Percentiles rank a stretch among this genome's conserved stretches.
Conservation (phyloP, 768 basidiomycete genomes). For the Dendrothele bispora region DNA sequence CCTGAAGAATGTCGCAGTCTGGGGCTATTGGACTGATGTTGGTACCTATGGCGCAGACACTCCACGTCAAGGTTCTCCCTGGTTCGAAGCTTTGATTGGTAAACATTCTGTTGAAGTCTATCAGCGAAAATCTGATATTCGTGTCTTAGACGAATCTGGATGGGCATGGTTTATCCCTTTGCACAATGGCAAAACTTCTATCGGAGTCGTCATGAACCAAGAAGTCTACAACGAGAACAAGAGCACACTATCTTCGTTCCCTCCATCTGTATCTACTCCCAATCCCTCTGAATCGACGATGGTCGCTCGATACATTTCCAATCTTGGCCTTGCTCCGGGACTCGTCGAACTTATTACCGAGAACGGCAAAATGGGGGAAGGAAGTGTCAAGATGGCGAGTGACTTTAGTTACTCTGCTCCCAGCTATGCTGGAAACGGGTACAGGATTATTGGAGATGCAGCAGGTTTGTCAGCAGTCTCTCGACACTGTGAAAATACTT, state of each 20-base stretch:
- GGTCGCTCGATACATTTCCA: conserved; percentile 23
- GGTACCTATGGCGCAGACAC: conserved; percentile 52
- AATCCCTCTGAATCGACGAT: conserved; percentile 16
- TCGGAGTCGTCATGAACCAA: conserved; percentile 65
- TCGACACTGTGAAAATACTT: background rate
- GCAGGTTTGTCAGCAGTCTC: conserved; percentile 42
- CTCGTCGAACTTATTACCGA: conserved; percentile 11
- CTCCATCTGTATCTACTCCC: conserved; percentile 27
- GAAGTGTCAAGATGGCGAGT: conserved; percentile 51
- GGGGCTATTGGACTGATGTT: conserved; percentile 72
- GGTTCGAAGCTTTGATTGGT: conserved; percentile 75
- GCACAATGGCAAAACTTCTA: conserved; percentile 61
- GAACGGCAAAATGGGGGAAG: conserved; percentile 33
- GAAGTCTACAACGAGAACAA: conserved; percentile 36
- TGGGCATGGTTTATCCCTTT: conserved; percentile 76
- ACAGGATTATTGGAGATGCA: conserved; percentile 67
- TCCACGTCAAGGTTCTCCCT: conserved; percentile 54
- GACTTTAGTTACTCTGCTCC: conserved; percentile 69
- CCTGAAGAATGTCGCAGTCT: conserved; percentile 72
- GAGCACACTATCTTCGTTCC: conserved; percentile 13
- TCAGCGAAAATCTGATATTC: conserved; percentile 1
- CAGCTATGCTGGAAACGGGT: conserved; percentile 52
- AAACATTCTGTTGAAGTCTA: conserved; percentile 6
- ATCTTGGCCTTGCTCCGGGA: conserved; percentile 25
- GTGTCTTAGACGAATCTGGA: conserved; percentile 55